Conservation (phyloP, 768 basidiomycete genomes). For the Mycena leptocephala region DNA sequence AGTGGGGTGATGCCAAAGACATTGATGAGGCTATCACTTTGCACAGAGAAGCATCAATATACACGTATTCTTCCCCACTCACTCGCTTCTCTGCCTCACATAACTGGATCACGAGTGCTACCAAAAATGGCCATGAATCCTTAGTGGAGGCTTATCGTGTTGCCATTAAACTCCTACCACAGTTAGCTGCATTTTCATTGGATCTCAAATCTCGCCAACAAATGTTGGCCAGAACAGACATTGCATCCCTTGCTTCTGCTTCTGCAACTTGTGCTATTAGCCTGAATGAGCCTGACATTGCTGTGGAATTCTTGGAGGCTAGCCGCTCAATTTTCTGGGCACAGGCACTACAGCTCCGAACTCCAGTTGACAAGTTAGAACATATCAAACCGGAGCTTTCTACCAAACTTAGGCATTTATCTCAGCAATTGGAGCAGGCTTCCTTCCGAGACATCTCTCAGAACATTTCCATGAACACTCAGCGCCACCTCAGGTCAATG, state of each 20-base stretch:
- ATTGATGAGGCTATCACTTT: too few relatives aligned
- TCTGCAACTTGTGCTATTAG: constrained; percentile 9
- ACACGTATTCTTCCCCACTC: not conserved
- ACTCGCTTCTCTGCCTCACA: not conserved
- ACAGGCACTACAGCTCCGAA: too few relatives aligned
- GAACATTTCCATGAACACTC: not conserved
- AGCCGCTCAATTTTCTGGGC: too few relatives aligned
- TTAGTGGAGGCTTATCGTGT: not conserved
- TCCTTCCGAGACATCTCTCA: too few relatives aligned
- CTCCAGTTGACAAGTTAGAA: not conserved
- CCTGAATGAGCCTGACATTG: not conserved
- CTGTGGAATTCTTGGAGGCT: constrained; percentile 19
- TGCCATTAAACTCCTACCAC: constrained; percentile 1
- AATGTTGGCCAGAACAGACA: not conserved
- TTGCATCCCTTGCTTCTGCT: not conserved
- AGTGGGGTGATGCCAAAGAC: too few relatives aligned
- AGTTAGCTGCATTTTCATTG: constrained; percentile 2
- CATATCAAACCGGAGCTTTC: not conserved
- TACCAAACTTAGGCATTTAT: too few relatives aligned
- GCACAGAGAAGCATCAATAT: constrained; percentile 4
- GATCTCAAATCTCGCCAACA: too few relatives aligned
- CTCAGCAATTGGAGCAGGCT: too few relatives aligned
- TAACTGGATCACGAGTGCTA: not conserved
- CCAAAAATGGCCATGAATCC: not conserved
- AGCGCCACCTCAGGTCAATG: constrained; percentile 22